Conservation (phyloP, 2,329 filamentous ascomycete genomes). For the Pseudogymnoascus sp. region DNA sequence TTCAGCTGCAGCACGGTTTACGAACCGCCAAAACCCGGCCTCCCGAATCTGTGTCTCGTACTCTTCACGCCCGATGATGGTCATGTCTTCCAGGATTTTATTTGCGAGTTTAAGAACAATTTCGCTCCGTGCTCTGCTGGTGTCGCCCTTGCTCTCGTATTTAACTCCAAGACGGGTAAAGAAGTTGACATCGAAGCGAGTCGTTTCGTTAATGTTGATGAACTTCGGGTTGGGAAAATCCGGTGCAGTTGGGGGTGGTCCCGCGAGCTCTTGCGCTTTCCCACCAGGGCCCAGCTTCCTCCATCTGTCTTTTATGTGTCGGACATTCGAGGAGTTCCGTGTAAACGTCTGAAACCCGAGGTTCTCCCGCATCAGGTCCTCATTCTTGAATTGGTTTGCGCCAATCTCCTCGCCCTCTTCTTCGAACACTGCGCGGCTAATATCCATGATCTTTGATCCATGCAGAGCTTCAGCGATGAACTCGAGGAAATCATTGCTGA, state of each 20-base stretch:
- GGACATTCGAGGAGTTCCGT: background rate
- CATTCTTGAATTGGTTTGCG: background rate
- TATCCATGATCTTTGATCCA: background rate
- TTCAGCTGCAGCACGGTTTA: conserved; percentile 17
- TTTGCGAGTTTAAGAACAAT: conserved; percentile 21
- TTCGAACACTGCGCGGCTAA: background rate
- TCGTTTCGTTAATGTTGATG: background rate
- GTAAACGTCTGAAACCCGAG: background rate
- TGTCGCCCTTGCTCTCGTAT: conserved; percentile 15
- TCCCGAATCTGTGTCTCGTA: conserved; percentile 20
- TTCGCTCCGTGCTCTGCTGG: conserved; percentile 21
- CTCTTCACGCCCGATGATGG: conserved; percentile 21
- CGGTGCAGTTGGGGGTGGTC: background rate
- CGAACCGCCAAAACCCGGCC: conserved; percentile 27
- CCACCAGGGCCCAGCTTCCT: background rate
- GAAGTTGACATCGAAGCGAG: conserved; percentile 19
- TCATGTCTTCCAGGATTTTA: conserved; percentile 23
- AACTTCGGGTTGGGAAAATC: background rate
- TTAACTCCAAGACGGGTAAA: conserved; percentile 24
- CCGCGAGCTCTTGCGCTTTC: background rate
- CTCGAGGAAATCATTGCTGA: background rate
- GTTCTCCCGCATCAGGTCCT: background rate
- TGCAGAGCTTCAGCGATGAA: background rate
- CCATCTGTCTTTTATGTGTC: background rate
- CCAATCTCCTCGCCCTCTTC: background rate